phyloP scores from a whole-genome alignment of 179 eudicot genomes.

The Pouteria campechiana region DNA sequence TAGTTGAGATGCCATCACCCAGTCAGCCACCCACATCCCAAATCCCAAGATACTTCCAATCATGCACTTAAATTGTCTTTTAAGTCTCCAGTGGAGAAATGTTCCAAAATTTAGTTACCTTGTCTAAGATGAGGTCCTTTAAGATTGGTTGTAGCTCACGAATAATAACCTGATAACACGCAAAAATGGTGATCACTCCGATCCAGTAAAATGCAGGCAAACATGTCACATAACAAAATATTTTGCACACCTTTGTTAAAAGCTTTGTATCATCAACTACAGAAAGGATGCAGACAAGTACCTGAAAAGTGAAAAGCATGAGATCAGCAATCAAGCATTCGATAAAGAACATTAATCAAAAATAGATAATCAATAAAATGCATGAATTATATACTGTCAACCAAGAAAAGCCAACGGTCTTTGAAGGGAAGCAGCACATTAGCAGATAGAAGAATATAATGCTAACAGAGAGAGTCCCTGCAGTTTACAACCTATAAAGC shows the following conservation, averaged over 20 bases:
- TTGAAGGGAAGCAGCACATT: too few relatives aligned
- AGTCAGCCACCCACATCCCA: too few relatives aligned
- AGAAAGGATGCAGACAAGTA: constrained; percentile 61
- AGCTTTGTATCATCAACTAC: constrained; percentile 93
- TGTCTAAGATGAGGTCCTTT: constrained; percentile 62
- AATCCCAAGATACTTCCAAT: too few relatives aligned
- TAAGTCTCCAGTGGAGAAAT: too few relatives aligned
- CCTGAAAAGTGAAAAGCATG: constrained; percentile 25
- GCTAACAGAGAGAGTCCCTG: too few relatives aligned
- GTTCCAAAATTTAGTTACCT: too few relatives aligned
- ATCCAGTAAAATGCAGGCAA: not conserved
- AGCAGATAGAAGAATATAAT: too few relatives aligned
- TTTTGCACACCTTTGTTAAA: constrained; percentile 47
- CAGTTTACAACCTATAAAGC: too few relatives aligned
- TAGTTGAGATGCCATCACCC: too few relatives aligned
- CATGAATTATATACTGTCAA: too few relatives aligned
- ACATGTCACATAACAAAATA: not conserved
- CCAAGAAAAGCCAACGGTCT: too few relatives aligned
- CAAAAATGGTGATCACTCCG: not conserved
- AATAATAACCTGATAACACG: constrained; percentile 41
- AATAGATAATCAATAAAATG: not conserved
- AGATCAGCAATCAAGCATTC: not conserved
- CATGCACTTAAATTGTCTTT: too few relatives aligned
- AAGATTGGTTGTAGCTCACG: constrained; percentile 52
- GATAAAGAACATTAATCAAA: not conserved